These are phyloP conservation scores for Pleurotus eryngii DNA, from an alignment of 768 basidiomycete genomes.

Conservation along the genomic window DNA sequence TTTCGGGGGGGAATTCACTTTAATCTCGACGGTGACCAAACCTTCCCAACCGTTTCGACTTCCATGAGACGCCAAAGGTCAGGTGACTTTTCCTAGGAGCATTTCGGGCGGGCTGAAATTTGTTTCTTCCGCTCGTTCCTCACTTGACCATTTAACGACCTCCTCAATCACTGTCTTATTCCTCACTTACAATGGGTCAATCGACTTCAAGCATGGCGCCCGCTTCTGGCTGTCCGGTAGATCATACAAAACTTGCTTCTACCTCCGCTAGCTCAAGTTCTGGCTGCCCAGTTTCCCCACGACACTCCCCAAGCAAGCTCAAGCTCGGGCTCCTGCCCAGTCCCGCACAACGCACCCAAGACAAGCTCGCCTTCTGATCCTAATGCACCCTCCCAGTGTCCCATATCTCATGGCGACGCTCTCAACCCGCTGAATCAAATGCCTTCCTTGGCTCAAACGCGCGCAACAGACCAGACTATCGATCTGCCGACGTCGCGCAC, in stretches of 20 bases:
- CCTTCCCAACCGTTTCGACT: too few relatives aligned
- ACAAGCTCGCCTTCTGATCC: conserved; percentile 16
- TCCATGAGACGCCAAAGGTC: not conserved
- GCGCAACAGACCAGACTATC: conserved; percentile 51
- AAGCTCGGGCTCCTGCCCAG: conserved; percentile 32
- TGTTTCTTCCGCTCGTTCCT: not conserved
- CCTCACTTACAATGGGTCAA: not conserved
- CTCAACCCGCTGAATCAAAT: conserved; percentile 84
- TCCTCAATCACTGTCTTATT: not conserved
- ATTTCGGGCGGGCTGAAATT: not conserved
- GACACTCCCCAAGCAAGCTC: conserved; percentile 19
- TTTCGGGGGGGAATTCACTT: too few relatives aligned
- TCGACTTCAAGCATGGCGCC: not conserved
- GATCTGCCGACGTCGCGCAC: conserved; percentile 72
- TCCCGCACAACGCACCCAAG: conserved; percentile 32
- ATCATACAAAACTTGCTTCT: conserved; percentile 8
- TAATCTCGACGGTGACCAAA: too few relatives aligned
- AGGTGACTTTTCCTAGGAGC: not conserved
- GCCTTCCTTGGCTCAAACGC: conserved; percentile 74
- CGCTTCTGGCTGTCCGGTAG: conserved; percentile 10
- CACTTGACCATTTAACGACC: not conserved
- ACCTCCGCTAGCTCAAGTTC: conserved; percentile 20
- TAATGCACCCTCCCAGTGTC: conserved; percentile 47
- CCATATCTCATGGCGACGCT: conserved; percentile 44
- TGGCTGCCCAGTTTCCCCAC: conserved; percentile 42